Evolutionary conservation across 306 rosid species (phyloP).

Genomic region (Clitoria ternatea): DNA sequence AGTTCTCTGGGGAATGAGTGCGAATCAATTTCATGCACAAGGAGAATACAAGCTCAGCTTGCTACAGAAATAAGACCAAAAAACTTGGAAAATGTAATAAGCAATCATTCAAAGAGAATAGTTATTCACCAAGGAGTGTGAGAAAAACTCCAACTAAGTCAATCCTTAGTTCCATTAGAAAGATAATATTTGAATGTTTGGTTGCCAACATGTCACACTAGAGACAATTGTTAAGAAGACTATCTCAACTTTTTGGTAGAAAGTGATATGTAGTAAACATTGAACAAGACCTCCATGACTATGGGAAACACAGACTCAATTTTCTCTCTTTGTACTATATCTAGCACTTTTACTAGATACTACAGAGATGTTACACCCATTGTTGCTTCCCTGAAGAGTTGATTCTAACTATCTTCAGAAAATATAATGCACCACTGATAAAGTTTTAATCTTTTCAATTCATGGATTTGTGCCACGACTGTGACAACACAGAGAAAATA

Average conservation of each 20-base stretch:
- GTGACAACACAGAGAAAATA: background rate
- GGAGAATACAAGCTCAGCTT: slow-evolving; percentile 7
- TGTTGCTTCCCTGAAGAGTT: background rate
- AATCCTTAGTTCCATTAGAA: background rate
- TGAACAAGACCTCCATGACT: background rate
- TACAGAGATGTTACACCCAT: background rate
- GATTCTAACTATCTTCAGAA: background rate
- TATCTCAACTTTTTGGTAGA: slow-evolving; percentile 5
- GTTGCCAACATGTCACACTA: background rate
- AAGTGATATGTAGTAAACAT: background rate
- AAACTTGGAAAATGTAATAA: slow-evolving; percentile 8
- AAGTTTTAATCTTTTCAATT: background rate
- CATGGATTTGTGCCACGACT: background rate
- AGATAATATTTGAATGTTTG: background rate
- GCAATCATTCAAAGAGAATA: background rate
- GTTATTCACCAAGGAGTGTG: background rate
- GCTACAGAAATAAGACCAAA: slow-evolving; percentile 15
- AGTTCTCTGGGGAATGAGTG: slow-evolving; percentile 47
- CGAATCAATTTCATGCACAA: slow-evolving; percentile 23
- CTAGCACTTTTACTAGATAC: background rate
- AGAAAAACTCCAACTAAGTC: background rate
- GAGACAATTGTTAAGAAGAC: background rate
- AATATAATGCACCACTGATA: background rate
- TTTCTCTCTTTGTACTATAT: background rate
- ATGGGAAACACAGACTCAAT: background rate